Conservation (phyloP, 805 yeast genomes). For the Sugiyamaella americana region DNA sequence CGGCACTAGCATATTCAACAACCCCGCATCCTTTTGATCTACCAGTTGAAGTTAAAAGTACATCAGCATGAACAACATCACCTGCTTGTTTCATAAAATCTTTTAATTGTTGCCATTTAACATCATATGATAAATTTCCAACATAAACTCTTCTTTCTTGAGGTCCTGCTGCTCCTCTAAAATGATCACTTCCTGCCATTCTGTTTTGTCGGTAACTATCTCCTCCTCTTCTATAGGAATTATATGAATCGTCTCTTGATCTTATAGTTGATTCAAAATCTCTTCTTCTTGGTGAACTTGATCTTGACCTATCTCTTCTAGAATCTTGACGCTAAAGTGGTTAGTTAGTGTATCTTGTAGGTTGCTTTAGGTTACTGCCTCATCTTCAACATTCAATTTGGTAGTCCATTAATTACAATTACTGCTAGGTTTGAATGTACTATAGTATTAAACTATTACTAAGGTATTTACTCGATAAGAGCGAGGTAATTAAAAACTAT, state of each 20-base stretch:
- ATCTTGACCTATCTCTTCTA: neutral
- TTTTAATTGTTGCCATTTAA: constrained; percentile 35
- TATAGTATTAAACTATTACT: too few relatives aligned
- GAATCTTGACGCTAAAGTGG: too few relatives aligned
- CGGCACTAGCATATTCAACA: constrained; percentile 66
- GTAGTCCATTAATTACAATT: too few relatives aligned
- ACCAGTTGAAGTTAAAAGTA: constrained; percentile 69
- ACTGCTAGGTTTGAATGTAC: too few relatives aligned
- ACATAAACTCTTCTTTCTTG: constrained; percentile 33
- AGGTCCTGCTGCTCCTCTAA: neutral
- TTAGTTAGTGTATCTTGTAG: too few relatives aligned
- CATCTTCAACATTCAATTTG: too few relatives aligned
- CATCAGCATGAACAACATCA: constrained; percentile 72
- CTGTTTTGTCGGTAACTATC: neutral
- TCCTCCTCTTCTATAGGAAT: neutral
- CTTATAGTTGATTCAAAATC: neutral
- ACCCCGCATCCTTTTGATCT: constrained; percentile 55
- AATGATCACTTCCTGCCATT: neutral
- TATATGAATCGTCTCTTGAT: neutral
- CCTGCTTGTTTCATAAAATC: constrained; percentile 44
- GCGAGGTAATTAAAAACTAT: too few relatives aligned
- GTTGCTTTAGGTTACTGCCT: too few relatives aligned
- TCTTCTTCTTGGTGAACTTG: neutral
- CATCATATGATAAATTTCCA: constrained; percentile 37
- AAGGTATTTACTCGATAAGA: too few relatives aligned